Base-by-base conservation (phyloP, 2,329 filamentous ascomycete genomes). In the Hymenoscyphus infarciens region DNA sequence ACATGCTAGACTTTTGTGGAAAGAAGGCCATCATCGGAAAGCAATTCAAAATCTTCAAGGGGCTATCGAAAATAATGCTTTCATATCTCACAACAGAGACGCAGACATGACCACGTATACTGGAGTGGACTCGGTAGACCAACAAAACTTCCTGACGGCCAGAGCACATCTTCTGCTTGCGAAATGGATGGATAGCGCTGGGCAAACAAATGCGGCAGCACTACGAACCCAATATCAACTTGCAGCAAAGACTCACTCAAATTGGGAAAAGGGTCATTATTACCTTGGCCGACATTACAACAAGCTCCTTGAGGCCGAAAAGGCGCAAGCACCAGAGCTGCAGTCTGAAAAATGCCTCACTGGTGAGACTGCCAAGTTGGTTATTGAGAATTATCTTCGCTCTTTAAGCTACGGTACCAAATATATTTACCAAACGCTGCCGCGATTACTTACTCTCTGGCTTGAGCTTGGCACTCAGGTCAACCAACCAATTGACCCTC, bases 241-340 rank as follows among this genome's bases (percentile, higher is more conserved):
- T 68, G 93, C 93, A 1, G 85, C 90, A n/a, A 87, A 84, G 72
- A 87, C 85, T 1, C 80, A 81, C 69, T 78, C 81, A 5, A 86
- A 86, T 59, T 99, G 94, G 93, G 95, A 99, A 74, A 98, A 97
- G 76, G 93, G 92, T 0, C 94, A 98, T 74, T 99, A 98, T 75
- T 97, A 97, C 74, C 83, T 99, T 10, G 95, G 95, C 5, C 92
- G 94, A 56, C 92, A 98, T 76, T 99, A 99, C 82, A 96, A 97
- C 75, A 99, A 97, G 75, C 84, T 98, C 3, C 80, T 97, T 2
- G 94, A 98, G 71, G 91, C 92, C 0, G 92, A 98, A 74, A 93
- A 92, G 75, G 80, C 83, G 1, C 84, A 96, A 59, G 87, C 89
- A 42, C 80, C 85, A 19, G 85, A 88, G 31, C 92, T 93, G 66